phyloP scores from a whole-genome alignment of 2,329 filamentous ascomycete genomes.

The Scleromitrula shiraiana region DNA sequence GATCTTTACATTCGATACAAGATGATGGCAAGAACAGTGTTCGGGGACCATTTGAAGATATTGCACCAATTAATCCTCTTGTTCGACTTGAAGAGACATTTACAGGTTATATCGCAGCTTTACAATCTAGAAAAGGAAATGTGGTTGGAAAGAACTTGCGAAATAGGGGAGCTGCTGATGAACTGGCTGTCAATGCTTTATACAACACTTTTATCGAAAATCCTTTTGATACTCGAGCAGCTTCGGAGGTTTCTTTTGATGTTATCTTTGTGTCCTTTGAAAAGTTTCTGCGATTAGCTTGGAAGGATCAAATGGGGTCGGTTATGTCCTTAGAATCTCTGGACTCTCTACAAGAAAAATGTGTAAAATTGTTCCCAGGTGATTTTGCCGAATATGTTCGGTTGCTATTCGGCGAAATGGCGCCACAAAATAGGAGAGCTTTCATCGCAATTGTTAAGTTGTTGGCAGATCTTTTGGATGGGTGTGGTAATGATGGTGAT shows the following conservation, averaged over 20 bases:
- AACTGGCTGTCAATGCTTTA: conserved; percentile 76
- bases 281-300: conserved; percentile 82
- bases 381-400: conserved; percentile 67
- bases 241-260: conserved; percentile 70
- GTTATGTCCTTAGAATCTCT: conserved; percentile 68
- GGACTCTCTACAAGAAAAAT: conserved; percentile 62
- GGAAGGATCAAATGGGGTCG: conserved; percentile 81
- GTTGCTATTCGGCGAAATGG: conserved; percentile 56
- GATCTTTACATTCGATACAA: conserved; percentile 23
- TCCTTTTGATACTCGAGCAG: conserved; percentile 67
- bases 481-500: conserved; percentile 85
- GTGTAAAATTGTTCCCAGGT: conserved; percentile 57
- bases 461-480: conserved; percentile 78
- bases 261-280: conserved; percentile 88
- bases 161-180: conserved; percentile 62
- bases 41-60: conserved; percentile 40
- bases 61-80: conserved; percentile 54
- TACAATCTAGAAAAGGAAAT: conserved; percentile 80
- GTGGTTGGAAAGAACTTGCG: conserved; percentile 72
- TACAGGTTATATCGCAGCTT: conserved; percentile 69
- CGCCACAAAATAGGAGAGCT: conserved; percentile 64
- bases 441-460: conserved; percentile 79
- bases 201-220: conserved; percentile 85
- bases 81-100: conserved; percentile 77
- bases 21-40: conserved; percentile 27